These are phyloP conservation scores for Epichloe elymi DNA, from an alignment of 2,329 filamentous ascomycete genomes.

Conservation along the genomic window DNA sequence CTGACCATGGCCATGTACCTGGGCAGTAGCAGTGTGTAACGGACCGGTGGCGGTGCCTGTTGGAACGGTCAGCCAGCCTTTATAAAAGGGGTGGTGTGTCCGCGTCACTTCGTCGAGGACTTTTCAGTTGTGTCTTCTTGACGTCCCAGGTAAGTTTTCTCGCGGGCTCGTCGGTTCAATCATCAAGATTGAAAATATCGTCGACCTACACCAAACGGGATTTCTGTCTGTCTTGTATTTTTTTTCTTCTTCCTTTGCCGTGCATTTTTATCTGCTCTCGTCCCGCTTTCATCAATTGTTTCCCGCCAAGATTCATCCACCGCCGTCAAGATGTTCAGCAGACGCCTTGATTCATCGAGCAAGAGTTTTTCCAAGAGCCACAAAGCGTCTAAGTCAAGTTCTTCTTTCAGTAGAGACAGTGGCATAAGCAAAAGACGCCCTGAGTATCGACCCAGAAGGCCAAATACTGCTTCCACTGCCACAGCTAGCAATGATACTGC, in stretches of 20 bases:
- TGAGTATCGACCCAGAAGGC: constrained; percentile 34
- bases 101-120: neutral
- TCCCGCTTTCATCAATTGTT: neutral
- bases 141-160: neutral
- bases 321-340: constrained; percentile 31
- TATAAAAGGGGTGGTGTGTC: neutral
- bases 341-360: constrained; percentile 30
- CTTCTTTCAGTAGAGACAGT: constrained; percentile 41
- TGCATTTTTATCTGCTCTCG: neutral
- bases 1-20: neutral
- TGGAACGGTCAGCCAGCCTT: neutral
- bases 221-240: neutral
- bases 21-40: neutral
- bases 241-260: neutral
- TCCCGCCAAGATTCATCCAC: neutral
- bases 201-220: neutral
- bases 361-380: constrained; percentile 42
- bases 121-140: neutral
- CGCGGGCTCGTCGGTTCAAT: neutral
- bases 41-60: neutral
- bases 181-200: neutral
- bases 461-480: constrained; percentile 31
- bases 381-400: constrained; percentile 35
- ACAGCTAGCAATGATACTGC: constrained; percentile 24
- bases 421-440: constrained; percentile 40